These are phyloP conservation scores for Paecilomyces dactylethromorphus DNA, from an alignment of 2,329 filamentous ascomycete genomes.

Conservation along the genomic window DNA sequence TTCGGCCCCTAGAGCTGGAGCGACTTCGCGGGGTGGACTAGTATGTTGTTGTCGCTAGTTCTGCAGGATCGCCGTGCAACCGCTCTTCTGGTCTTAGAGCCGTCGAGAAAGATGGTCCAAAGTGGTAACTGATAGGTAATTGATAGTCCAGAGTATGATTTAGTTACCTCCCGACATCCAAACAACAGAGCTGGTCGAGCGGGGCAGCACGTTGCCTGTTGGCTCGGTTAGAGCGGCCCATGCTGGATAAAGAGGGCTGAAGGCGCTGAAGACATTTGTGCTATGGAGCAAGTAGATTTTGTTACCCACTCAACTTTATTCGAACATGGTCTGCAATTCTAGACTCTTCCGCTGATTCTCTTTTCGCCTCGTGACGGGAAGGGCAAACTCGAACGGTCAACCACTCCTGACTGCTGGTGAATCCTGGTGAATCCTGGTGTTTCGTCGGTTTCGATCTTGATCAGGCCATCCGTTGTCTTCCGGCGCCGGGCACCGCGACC, in stretches of 20 bases:
- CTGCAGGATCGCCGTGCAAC: not conserved
- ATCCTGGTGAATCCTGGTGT: no score
- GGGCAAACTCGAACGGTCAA: not conserved
- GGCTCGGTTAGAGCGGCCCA: not conserved
- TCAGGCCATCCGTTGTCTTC: not conserved
- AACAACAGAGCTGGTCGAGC: not conserved
- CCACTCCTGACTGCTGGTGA: no score
- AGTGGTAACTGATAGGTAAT: not conserved
- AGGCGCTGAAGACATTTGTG: not conserved
- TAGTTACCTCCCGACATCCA: not conserved
- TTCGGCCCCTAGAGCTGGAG: not conserved
- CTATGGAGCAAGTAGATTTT: no score
- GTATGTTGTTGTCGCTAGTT: not conserved
- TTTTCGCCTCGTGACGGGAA: not conserved
- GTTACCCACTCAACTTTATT: not conserved
- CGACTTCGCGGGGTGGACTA: not conserved
- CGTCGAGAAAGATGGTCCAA: not conserved
- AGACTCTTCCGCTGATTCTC: not conserved
- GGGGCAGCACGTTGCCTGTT: no score
- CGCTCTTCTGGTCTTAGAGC: no score
- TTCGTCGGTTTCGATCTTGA: not conserved
- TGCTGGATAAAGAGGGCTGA: not conserved
- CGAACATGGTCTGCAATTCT: not conserved
- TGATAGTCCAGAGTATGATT: not conserved
- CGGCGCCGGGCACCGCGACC: not conserved